phyloP scores from a whole-genome alignment of 768 basidiomycete species.

The Fomitopsis serialis region DNA sequence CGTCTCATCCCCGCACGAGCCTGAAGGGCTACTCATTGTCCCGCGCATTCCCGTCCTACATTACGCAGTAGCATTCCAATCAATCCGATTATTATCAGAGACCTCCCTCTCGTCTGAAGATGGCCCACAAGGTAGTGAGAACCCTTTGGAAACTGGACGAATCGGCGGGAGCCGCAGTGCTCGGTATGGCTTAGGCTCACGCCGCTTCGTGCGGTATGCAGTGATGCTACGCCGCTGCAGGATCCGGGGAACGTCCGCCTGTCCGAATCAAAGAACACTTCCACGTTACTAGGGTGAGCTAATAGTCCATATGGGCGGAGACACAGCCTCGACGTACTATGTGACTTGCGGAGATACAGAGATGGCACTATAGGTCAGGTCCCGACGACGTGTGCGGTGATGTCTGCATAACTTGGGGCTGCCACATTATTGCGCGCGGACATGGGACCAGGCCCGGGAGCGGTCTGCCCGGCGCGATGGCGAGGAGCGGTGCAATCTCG shows the following conservation, averaged over 20 bases:
- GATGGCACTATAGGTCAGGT: constrained; percentile 1
- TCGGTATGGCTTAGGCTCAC: neutral
- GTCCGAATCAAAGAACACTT: constrained; percentile 13
- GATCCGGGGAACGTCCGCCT: neutral
- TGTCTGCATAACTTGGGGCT: too few relatives aligned
- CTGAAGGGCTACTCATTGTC: constrained; percentile 22
- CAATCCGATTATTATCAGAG: constrained; percentile 7
- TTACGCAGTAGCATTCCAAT: constrained; percentile 14
- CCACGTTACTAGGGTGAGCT: constrained; percentile 18
- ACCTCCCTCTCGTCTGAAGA: too few relatives aligned
- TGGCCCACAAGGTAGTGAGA: neutral
- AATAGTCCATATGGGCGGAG: constrained; percentile 6
- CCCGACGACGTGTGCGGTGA: neutral
- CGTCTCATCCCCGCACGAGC: constrained; percentile 28
- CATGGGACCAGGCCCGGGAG: neutral
- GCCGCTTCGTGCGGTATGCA: neutral
- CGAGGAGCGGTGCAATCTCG: neutral
- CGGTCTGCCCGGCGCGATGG: neutral
- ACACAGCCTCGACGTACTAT: constrained; percentile 4
- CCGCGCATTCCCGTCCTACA: constrained; percentile 18
- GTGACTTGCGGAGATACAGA: constrained; percentile 2
- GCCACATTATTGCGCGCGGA: neutral
- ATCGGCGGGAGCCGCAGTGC: neutral
- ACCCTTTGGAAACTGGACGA: neutral
- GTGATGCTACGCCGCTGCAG: constrained; percentile 8